These are phyloP conservation scores for Hymenotorrendiella dingleyae DNA, from an alignment of 2,329 filamentous ascomycete species.

Conservation along the genomic window DNA sequence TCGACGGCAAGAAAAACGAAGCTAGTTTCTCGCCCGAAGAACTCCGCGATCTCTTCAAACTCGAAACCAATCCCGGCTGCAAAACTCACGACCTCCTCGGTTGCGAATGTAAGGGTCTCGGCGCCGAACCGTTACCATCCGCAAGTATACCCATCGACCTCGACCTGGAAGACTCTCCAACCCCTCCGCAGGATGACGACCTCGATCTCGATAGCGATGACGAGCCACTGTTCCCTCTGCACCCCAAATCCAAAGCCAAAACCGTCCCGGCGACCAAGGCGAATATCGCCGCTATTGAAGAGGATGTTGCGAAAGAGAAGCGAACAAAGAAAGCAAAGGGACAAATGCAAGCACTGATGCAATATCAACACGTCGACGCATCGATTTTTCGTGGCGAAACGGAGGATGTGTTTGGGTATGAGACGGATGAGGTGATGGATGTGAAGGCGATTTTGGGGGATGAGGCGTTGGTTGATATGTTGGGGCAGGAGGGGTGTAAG, in stretches of 20 bases:
- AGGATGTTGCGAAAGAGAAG: slow-evolving; percentile 31
- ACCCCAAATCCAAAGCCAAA: slow-evolving; percentile 9
- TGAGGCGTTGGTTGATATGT: slow-evolving; percentile 40
- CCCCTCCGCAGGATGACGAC: slow-evolving; percentile 10
- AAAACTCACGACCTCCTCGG: slow-evolving; percentile 64
- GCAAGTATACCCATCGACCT: slow-evolving; percentile 9
- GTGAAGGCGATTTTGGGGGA: slow-evolving; percentile 39
- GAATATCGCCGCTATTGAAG: slow-evolving; percentile 41
- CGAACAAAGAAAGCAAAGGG: slow-evolving; percentile 26
- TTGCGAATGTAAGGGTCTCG: slow-evolving; percentile 55
- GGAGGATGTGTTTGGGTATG: slow-evolving; percentile 28
- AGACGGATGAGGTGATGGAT: slow-evolving; percentile 31
- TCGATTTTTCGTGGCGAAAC: slow-evolving; percentile 31
- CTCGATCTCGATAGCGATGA: slow-evolving; percentile 28
- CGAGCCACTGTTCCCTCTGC: slow-evolving; percentile 20
- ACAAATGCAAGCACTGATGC: slow-evolving; percentile 46
- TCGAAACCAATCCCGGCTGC: slow-evolving; percentile 55
- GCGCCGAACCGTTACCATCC: slow-evolving; percentile 31
- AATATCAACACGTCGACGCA: slow-evolving; percentile 47
- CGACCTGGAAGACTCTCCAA: slow-evolving; percentile 13
- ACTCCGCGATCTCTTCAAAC: slow-evolving; percentile 58
- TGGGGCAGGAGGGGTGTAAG: slow-evolving; percentile 37
- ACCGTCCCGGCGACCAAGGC: slow-evolving; percentile 37
- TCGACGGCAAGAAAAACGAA: slow-evolving; percentile 57
- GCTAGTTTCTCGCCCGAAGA: slow-evolving; percentile 61